Evolutionary conservation across 495 filamentous ascomycete species (phyloP).

Genomic region (Jackrogersella multiformis): DNA sequence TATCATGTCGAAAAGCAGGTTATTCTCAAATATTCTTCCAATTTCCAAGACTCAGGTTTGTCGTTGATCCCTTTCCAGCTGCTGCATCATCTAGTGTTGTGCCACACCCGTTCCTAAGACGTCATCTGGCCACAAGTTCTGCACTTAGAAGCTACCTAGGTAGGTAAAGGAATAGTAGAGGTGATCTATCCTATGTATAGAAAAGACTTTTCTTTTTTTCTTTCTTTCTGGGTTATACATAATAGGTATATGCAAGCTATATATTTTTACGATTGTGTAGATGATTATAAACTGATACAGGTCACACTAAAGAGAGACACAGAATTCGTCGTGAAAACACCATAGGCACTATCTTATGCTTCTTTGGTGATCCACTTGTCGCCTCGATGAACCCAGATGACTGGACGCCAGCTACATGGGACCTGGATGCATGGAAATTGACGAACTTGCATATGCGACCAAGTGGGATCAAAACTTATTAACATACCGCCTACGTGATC

Average conservation of each 20-base stretch:
- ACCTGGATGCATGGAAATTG: background rate
- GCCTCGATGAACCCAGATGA: background rate
- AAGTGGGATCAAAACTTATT: background rate
- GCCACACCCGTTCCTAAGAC: constrained; percentile 12
- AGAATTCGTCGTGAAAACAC: no score
- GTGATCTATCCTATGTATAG: constrained; percentile 8
- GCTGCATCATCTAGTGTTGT: constrained; percentile 2
- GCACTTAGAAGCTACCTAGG: background rate
- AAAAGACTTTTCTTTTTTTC: background rate
- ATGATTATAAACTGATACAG: no score
- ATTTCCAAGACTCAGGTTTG: background rate
- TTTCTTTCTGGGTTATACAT: no score
- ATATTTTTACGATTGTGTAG: no score
- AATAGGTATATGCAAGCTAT: no score
- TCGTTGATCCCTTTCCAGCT: background rate
- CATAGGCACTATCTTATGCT: background rate
- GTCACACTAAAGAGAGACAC: no score
- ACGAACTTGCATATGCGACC: background rate
- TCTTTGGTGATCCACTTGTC: background rate
- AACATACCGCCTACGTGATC: background rate
- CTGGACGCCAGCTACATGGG: background rate
- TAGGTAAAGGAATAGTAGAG: background rate
- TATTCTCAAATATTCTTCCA: background rate
- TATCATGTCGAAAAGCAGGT: background rate
- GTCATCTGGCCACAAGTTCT: constrained; percentile 18